These are phyloP conservation scores for Neurospora sp. DNA, from an alignment of 495 filamentous ascomycete species.

Conservation along the genomic window DNA sequence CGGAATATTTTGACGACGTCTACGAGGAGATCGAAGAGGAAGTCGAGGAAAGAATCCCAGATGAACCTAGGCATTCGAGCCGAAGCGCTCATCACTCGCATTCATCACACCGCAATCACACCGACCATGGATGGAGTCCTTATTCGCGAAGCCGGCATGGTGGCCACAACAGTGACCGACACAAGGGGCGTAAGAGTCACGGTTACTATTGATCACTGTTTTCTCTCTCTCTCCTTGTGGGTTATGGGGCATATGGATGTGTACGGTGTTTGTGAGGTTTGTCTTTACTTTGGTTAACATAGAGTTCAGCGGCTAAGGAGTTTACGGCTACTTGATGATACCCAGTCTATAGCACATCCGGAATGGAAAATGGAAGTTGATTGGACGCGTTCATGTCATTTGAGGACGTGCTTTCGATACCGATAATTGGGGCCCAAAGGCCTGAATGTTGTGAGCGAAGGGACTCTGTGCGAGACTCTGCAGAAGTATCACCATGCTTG, in stretches of 20 bases:
- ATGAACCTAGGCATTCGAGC: constrained; percentile 20
- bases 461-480: too few relatives aligned
- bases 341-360: neutral
- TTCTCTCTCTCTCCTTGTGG: neutral
- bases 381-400: neutral
- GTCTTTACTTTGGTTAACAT: neutral
- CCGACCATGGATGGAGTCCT: constrained; percentile 16
- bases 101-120: constrained; percentile 3
- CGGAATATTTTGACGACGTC: constrained; percentile 60
- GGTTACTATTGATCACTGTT: constrained; percentile 5
- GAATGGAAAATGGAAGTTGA: neutral
- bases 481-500: neutral
- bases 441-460: neutral
- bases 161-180: constrained; percentile 8
- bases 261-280: neutral
- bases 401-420: neutral
- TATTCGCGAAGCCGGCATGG: constrained; percentile 16
- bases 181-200: constrained; percentile 13
- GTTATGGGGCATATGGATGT: neutral
- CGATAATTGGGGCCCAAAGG: neutral
- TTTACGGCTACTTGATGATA: neutral
- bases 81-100: constrained; percentile 4
- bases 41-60: constrained; percentile 42
- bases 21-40: constrained; percentile 69
- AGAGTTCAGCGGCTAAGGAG: neutral